Conservation (phyloP, 441 rosid species). For the Metrosideros polymorpha region DNA sequence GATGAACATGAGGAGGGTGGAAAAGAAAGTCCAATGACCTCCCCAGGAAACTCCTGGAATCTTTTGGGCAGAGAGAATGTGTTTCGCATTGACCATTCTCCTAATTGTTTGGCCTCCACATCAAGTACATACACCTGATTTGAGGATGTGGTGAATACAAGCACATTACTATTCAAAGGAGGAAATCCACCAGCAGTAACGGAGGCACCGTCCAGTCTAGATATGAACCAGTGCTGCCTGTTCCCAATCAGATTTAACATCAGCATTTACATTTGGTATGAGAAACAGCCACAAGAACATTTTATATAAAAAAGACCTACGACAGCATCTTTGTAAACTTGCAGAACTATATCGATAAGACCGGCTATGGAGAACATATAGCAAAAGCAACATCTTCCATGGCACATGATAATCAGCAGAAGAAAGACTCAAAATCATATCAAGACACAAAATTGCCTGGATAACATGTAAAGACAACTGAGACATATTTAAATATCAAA, state of each 20-base stretch:
- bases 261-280: neutral
- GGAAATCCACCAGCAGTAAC: conserved; percentile 92
- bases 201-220: conserved; percentile 88
- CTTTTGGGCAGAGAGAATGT: conserved; percentile 54
- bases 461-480: neutral
- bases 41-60: conserved; percentile 90
- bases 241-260: neutral
- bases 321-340: neutral
- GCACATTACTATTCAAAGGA: conserved; percentile 58
- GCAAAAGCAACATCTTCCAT: neutral
- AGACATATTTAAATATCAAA: neutral
- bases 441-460: neutral
- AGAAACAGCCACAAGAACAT: neutral
- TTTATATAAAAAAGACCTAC: neutral
- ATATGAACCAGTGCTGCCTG: conserved; percentile 98
- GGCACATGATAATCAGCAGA: neutral
- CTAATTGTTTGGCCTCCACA: conserved; percentile 80
- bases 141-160: conserved; percentile 68
- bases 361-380: neutral
- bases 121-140: conserved; percentile 85
- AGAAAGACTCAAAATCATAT: neutral
- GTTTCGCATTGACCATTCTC: conserved; percentile 70
- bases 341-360: neutral
- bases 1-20: conserved; percentile 54
- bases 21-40: conserved; percentile 85